These are phyloP conservation scores for Alternaria metachromatica DNA, from an alignment of 2,329 filamentous ascomycete genomes.

Conservation along the genomic window DNA sequence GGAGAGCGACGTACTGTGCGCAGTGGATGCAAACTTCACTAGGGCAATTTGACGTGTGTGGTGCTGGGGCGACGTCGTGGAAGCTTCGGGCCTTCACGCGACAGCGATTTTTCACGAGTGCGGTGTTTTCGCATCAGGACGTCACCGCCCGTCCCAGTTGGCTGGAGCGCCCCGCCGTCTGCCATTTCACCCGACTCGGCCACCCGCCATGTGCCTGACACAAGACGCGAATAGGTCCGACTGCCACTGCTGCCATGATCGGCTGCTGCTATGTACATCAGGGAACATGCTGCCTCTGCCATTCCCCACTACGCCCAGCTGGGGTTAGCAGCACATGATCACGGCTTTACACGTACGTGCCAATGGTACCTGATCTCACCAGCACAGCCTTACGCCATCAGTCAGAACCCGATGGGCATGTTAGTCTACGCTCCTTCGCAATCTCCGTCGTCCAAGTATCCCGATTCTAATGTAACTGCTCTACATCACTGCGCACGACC, in stretches of 20 bases:
- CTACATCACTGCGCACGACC: background rate
- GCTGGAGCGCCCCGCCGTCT: conserved; percentile 16
- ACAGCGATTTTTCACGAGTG: conserved; percentile 25
- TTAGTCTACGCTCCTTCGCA: background rate
- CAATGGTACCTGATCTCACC: background rate
- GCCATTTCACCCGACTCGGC: conserved; percentile 6
- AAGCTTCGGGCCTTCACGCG: conserved; percentile 23
- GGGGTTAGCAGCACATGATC: background rate
- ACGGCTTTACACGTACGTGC: background rate
- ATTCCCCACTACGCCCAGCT: background rate
- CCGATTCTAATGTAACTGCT: background rate
- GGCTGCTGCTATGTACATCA: background rate
- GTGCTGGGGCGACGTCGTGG: conserved; percentile 9
- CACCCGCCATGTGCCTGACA: background rate
- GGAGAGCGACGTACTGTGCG: conserved; percentile 10
- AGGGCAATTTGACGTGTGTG: background rate
- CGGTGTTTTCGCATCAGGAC: conserved; percentile 22
- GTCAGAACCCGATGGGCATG: background rate
- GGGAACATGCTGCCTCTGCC: background rate
- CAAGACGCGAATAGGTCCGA: background rate
- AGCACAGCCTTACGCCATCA: background rate
- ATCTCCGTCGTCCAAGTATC: background rate
- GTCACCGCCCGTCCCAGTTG: conserved; percentile 22
- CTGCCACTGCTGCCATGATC: background rate
- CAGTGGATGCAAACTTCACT: conserved; percentile 3